These are phyloP conservation scores for Elsinoe fawcettii DNA, from an alignment of 2,329 filamentous ascomycete genomes.

Conservation along the genomic window DNA sequence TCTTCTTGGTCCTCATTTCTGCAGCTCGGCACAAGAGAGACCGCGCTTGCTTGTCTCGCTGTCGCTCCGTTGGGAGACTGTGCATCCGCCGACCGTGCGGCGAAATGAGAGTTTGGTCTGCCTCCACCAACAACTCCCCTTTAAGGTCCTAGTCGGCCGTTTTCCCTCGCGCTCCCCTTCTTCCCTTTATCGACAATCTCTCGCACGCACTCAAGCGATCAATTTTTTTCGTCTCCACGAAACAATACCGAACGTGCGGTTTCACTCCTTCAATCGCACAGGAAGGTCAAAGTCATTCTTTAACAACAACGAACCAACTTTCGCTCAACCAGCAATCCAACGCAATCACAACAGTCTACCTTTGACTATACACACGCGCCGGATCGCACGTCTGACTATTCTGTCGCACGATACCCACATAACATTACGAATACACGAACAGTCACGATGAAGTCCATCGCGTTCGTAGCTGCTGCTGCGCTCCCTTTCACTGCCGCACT, in stretches of 20 bases:
- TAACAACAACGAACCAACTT: background rate
- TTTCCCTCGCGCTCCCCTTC: slow-evolving; percentile 13
- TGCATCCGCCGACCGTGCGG: slow-evolving; percentile 14
- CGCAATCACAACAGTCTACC: background rate
- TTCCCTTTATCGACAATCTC: slow-evolving; percentile 16
- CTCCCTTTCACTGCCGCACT: slow-evolving; percentile 19
- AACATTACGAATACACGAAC: slow-evolving; percentile 5
- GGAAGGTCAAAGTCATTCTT: slow-evolving; percentile 12
- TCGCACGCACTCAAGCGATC: slow-evolving; percentile 8
- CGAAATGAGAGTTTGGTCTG: slow-evolving; percentile 15
- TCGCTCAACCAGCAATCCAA: background rate
- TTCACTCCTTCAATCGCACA: slow-evolving; percentile 17
- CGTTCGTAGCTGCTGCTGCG: slow-evolving; percentile 24
- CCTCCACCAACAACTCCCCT: slow-evolving; percentile 11
- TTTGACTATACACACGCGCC: slow-evolving; percentile 9
- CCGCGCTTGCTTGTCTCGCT: slow-evolving; percentile 6
- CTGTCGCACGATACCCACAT: slow-evolving; percentile 6
- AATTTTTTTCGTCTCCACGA: slow-evolving; percentile 6
- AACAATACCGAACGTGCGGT: slow-evolving; percentile 13
- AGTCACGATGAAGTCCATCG: slow-evolving; percentile 22
- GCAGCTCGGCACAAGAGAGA: slow-evolving; percentile 3
- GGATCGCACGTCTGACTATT: background rate
- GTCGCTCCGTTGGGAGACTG: slow-evolving; percentile 5
- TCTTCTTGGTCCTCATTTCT: slow-evolving; percentile 8
- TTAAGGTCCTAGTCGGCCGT: slow-evolving; percentile 14